Evolutionary conservation across 2,329 filamentous ascomycete genomes (phyloP), one percentile per base, ranked within the genome.

Genomic region (Myriosclerotinia curreyana): DNA sequence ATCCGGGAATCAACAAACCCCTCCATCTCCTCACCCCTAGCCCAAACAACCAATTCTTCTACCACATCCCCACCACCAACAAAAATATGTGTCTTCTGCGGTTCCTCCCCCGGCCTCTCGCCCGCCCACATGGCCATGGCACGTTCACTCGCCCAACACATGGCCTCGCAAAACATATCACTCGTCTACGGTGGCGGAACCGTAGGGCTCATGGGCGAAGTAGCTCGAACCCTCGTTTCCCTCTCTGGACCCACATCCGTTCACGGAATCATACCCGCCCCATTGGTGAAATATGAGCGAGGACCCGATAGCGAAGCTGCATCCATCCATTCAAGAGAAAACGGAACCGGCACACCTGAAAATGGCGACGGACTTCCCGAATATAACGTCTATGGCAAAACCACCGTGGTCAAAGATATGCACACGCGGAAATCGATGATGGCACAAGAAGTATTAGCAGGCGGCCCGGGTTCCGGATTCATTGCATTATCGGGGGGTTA

Each of bases 181-280:
- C 86, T 99, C 8, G 92, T 98, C 69, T 99, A 98, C 77, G 95
- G 95, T 70, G 95, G 95, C 70, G 95, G 95, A 73, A 98, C 94
- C 2, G 86, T 92, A 46, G 95, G 95, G 12, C 83, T 99, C 53
- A 99, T 99, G 95, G 95, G 95, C 74, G 92, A 97, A 75, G 78
- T 98, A 14, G 92, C 95, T 53, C 89, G 88, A 72, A 93, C 91
- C 0, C 86, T 99, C 36, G 92, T 96, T 70, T 82, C 89, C 0
- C 85, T 97, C 67, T 87, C 88, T 6, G 94, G 95, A 3, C 91
- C 93, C 0, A 77, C 86, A 59, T 79, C 89, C 15, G 95, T 98
- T 20, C 94, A 97, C 79, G 95, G 95, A 74, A 90, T 99, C 75
- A 97, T 99, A 72, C 95, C 95, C 6, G 84, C 88, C 60, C 89